Evolutionary conservation across 768 basidiomycete genomes (phyloP), one percentile per base, ranked within the genome.

Genomic region (Lactifluus echinatus): DNA sequence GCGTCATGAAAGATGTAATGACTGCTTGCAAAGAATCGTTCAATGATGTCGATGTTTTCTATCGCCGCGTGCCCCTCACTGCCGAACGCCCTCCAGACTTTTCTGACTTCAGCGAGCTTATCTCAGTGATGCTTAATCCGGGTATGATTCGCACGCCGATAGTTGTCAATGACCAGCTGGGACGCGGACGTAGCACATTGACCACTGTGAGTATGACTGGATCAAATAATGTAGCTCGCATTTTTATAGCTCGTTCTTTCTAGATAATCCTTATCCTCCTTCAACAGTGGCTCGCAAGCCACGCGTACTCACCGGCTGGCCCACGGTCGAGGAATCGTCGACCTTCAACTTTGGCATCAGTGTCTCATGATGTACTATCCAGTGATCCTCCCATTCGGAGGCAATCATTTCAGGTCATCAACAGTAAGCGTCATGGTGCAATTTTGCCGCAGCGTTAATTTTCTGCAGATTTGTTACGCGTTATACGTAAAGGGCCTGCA

Each of bases 141-240:
- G 75, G 82, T 52, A 79, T 85, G 7, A 76, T 79, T 21, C 78
- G 80, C 37, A 86, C 87, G 0, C 88, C 88, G 0, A 87, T 98
- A 56, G 85, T 99, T 17, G 80, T 99, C 34, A 99, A 98, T 66
- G 96, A 94, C 65, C 96, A 99, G 66, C 80, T 99, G 14, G 95
- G 93, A 4, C 78, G 92, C 29, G 94, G 95, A 10, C 78, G 96
- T 64, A 94, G 92, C 59, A 95, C 94, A 0, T 72, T 93, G 48
- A 85, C 92, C n/a, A 89, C 93, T 17, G 89, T 89, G 54, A 61
- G 84, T 67, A 37, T 24, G 0, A 44, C 28, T 6, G 29, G 40
- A 3, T 11, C 21, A 4, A 24, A 8, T 8, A 26, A 43, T 55
- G 21, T 17, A 11, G 17, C 34, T 17, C 26, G 10, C 8, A 17